Percentiles rank a stretch among this genome's conserved stretches.
Conservation (phyloP, 2,329 filamentous ascomycete species). For the Aspergillus floridensis region DNA sequence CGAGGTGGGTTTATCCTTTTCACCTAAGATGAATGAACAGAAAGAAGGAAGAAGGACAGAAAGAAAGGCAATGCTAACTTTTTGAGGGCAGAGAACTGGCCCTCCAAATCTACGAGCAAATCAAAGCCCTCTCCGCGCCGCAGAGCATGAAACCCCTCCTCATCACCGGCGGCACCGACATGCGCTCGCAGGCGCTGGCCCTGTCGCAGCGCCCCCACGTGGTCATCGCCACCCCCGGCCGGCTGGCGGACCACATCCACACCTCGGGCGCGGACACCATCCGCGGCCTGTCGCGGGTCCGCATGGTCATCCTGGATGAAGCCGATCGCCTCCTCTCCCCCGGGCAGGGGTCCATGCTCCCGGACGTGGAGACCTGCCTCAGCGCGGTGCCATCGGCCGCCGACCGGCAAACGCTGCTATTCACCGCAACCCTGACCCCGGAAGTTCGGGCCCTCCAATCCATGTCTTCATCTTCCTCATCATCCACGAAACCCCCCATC, state of each 20-base stretch:
- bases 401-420: constrained; percentile 87
- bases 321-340: constrained; percentile 81
- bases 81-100: constrained; percentile 68
- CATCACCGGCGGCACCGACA: constrained; percentile 90
- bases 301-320: constrained; percentile 90
- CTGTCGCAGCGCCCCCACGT: constrained; percentile 81
- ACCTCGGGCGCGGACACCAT: constrained; percentile 90
- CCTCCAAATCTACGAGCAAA: constrained; percentile 93
- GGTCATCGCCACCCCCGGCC: constrained; percentile 89
- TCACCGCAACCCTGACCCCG: constrained; percentile 91
- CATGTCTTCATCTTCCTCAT: constrained; percentile 64
- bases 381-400: constrained; percentile 72
- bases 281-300: constrained; percentile 72
- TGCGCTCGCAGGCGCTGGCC: constrained; percentile 83
- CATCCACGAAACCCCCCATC: constrained; percentile 61
- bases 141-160: constrained; percentile 84
- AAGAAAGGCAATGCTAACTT: background rate
- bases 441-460: constrained; percentile 86
- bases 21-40: too few species aligned
- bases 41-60: background rate
- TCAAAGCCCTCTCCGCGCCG: constrained; percentile 85
- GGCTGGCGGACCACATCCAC: constrained; percentile 88
- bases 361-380: constrained; percentile 86
- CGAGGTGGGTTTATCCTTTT: constrained; percentile 51
- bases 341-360: constrained; percentile 82